These are phyloP conservation scores for Nemania serpens DNA, from an alignment of 2,329 filamentous ascomycete genomes.

Conservation along the genomic window DNA sequence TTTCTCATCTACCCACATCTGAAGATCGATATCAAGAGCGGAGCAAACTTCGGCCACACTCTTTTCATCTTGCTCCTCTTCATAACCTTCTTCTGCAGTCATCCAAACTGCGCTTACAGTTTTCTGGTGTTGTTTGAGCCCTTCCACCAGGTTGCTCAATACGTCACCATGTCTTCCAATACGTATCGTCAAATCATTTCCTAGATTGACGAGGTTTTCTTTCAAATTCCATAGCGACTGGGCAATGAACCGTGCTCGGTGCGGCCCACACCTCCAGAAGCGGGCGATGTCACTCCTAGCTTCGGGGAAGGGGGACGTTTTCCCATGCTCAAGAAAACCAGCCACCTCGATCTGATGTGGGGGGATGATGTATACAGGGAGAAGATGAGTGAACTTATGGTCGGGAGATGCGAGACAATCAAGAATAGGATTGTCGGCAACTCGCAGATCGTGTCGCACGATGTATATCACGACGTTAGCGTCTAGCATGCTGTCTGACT, in stretches of 20 bases:
- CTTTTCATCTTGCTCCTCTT: constrained; percentile 70
- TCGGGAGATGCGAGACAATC: constrained; percentile 55
- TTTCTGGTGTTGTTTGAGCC: constrained; percentile 46
- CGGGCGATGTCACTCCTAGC: constrained; percentile 67
- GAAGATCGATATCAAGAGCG: constrained; percentile 61
- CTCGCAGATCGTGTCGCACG: constrained; percentile 72
- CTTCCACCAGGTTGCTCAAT: constrained; percentile 60
- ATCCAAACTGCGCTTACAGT: constrained; percentile 73
- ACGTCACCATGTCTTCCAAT: constrained; percentile 66
- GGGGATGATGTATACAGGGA: constrained; percentile 72
- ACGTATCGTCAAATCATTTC: constrained; percentile 66
- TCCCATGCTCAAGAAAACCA: constrained; percentile 65
- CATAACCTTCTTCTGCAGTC: constrained; percentile 69
- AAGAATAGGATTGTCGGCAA: constrained; percentile 76
- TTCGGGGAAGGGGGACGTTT: constrained; percentile 68
- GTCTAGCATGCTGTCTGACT: constrained; percentile 36
- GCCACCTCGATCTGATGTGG: constrained; percentile 75
- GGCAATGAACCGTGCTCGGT: constrained; percentile 72
- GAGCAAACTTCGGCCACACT: constrained; percentile 58
- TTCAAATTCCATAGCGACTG: constrained; percentile 77
- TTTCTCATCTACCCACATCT: constrained; percentile 74
- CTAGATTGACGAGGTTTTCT: constrained; percentile 59
- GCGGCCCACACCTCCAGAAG: constrained; percentile 76
- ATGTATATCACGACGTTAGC: constrained; percentile 69
- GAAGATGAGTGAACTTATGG: constrained; percentile 67